Conservation (phyloP, 2,329 filamentous ascomycete species). For the Microsporum canis region DNA sequence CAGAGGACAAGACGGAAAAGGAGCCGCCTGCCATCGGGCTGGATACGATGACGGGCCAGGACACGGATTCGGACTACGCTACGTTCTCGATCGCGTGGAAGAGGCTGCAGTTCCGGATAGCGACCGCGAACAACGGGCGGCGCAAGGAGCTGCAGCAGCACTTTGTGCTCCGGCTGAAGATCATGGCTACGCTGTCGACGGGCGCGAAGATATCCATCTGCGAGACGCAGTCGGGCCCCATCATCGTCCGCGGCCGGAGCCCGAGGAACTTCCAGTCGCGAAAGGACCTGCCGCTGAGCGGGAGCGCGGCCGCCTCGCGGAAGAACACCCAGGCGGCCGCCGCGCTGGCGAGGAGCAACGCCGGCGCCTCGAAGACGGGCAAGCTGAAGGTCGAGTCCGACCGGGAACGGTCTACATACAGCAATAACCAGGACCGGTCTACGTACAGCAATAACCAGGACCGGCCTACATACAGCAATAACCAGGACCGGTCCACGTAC, state of each 20-base stretch:
- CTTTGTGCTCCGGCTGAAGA: conserved; percentile 79
- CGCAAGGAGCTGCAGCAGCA: conserved; percentile 93
- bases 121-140: conserved; percentile 90
- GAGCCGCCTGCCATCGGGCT: conserved; percentile 76
- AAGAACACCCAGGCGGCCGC: conserved; percentile 46
- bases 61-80: conserved; percentile 70
- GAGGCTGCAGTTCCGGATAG: conserved; percentile 82
- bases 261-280: conserved; percentile 89
- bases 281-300: conserved; percentile 81
- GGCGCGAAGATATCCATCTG: conserved; percentile 71
- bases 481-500: neutral
- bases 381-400: conserved; percentile 18
- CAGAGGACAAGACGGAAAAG: conserved; percentile 59
- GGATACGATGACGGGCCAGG: conserved; percentile 51
- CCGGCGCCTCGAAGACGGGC: conserved; percentile 13
- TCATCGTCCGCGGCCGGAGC: conserved; percentile 86
- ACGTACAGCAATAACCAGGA: too few relatives aligned
- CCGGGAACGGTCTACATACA: neutral
- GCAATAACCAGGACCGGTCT: too few relatives aligned
- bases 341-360: conserved; percentile 20
- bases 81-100: conserved; percentile 93
- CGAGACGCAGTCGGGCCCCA: conserved; percentile 76
- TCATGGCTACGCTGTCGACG: conserved; percentile 70
- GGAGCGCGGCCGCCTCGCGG: conserved; percentile 64
- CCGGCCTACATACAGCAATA: neutral